phyloP scores from a whole-genome alignment of 306 rosid genomes.

The Erythrophleum fordii region DNA sequence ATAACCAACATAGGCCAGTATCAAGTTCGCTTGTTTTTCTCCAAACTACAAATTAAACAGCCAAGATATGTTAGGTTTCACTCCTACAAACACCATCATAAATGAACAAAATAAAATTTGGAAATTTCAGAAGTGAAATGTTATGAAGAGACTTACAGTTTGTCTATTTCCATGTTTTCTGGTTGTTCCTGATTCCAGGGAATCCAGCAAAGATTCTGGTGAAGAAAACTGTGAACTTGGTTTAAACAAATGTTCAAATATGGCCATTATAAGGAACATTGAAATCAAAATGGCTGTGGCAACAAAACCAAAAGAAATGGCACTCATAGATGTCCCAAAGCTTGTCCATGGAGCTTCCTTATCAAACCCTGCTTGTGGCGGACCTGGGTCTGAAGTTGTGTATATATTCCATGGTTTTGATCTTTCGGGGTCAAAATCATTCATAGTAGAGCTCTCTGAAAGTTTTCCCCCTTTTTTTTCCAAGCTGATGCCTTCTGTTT shows the following conservation, averaged over 20 bases:
- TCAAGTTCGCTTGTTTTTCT: not conserved
- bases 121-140: not conserved
- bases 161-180: constrained; percentile 58
- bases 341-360: constrained; percentile 74
- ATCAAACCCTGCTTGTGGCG: constrained; percentile 62
- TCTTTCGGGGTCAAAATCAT: constrained; percentile 55
- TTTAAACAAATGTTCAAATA: constrained; percentile 84
- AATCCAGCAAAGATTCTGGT: constrained; percentile 48
- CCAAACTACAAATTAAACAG: constrained; percentile 3
- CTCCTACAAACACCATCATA: not conserved
- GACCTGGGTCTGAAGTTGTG: constrained; percentile 55
- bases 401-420: constrained; percentile 75
- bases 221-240: constrained; percentile 72
- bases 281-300: constrained; percentile 94
- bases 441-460: constrained; percentile 46
- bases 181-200: constrained; percentile 49
- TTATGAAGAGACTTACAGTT: constrained; percentile 53
- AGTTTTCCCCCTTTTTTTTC: not conserved
- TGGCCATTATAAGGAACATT: constrained; percentile 95
- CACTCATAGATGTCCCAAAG: constrained; percentile 89
- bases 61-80: not conserved
- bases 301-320: constrained; percentile 89
- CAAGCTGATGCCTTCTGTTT: constrained; percentile 10
- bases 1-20: too few relatives aligned
- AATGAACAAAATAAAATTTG: not conserved